These are phyloP conservation scores for Aspergillus carbonarius DNA, from an alignment of 2,329 filamentous ascomycete species.

Conservation along the genomic window DNA sequence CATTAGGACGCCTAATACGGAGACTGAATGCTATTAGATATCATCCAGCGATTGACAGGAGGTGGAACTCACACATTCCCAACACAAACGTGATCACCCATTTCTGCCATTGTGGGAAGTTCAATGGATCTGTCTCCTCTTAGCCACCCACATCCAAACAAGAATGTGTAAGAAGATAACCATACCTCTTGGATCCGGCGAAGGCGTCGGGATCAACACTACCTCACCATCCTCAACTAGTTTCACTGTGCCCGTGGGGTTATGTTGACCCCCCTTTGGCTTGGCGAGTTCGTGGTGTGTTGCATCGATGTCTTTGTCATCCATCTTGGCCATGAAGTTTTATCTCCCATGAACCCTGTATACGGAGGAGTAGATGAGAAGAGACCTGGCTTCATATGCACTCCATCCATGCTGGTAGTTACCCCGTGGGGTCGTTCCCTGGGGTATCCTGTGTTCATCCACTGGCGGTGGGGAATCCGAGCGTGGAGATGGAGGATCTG, in stretches of 20 bases:
- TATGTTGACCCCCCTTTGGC: not conserved
- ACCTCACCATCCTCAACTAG: conserved; percentile 8
- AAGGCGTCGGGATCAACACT: conserved; percentile 10
- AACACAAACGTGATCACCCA: conserved; percentile 5
- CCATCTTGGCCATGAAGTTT: not conserved
- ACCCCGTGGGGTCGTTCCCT: not conserved
- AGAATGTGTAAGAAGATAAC: not conserved
- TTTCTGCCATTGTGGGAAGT: conserved; percentile 12
- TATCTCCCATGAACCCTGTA: too few relatives aligned
- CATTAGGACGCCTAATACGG: not conserved
- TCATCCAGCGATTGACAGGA: not conserved
- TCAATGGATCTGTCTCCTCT: conserved; percentile 7
- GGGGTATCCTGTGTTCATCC: not conserved
- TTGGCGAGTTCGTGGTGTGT: not conserved
- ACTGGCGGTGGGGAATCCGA: not conserved
- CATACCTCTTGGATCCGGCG: conserved; percentile 10
- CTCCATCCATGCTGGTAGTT: not conserved
- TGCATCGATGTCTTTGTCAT: conserved; percentile 1
- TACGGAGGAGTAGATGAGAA: too few relatives aligned
- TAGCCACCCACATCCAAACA: not conserved
- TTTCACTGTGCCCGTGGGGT: conserved; percentile 5
- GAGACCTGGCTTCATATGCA: not conserved
- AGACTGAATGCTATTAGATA: not conserved
- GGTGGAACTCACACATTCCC: not conserved
- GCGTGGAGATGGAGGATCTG: not conserved